Base-by-base conservation (phyloP, 2,329 filamentous ascomycete species). In the Ramularia collo-cygni region DNA sequence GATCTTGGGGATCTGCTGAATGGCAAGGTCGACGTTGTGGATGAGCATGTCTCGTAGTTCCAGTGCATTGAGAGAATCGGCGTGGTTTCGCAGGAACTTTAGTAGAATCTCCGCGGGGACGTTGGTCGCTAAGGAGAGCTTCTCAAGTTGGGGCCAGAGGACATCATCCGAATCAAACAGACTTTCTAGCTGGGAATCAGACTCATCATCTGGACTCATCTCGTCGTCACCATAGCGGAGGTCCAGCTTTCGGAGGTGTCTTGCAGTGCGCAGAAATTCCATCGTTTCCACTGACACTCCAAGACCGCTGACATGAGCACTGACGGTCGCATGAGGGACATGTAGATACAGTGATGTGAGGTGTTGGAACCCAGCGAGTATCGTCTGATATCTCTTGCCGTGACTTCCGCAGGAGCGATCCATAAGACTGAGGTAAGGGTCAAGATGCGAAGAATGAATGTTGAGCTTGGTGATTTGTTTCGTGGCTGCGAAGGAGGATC, bases 11-110 rank as follows among this genome's bases (percentile, higher is more conserved):
- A 56, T 44, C 27, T 48, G 32, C 26, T 38, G 38, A 10, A 54
- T 40, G 14, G 44, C 40, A 14, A 38, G 28, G 4, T 44, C 34
- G 3, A 54, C 38, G 30, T 43, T 33, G n/a, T 39, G 37, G 14
- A 54, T 28, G 17, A 37, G 37, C 46, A 50, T 47, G 32, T 50
- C 41, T 12, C 41, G 44, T 10, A 50, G 46, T 28, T 48, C 39
- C 16, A 48, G 39, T 10, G 21, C 15, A 24, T 27, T 30, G 8
- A 45, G 32, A 7, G 36, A 38, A 14, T n/a, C 21, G 3, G 48
- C 29, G 26, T 55, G 51, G 14, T 36, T 37, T 10, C 28, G 19
- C 3, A 51, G 40, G n/a, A 54, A 50, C 5, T 38, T 32, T 26
- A 51, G 17, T 33, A 57, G 32, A 16, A 43, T 45, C 24, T 46